phyloP scores from a whole-genome alignment of 441 rosid species.

The Melastoma candidum region DNA sequence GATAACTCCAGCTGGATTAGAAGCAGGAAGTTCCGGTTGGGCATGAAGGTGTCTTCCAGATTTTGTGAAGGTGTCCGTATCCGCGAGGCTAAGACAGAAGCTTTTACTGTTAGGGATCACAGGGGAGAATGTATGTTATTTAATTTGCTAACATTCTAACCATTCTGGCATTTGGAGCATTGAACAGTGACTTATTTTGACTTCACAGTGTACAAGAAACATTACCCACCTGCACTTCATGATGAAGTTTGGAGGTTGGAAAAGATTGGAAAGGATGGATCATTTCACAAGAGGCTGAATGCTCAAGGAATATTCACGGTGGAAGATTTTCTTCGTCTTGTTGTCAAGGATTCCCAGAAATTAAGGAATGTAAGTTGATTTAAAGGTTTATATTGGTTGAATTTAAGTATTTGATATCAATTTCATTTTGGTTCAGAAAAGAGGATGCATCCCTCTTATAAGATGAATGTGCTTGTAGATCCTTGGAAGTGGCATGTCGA shows the following conservation, averaged over 20 bases:
- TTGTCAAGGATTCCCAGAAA: conserved; percentile 59
- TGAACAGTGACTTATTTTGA: conserved; percentile 4
- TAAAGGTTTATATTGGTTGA: conserved; percentile 12
- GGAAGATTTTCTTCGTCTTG: conserved; percentile 73
- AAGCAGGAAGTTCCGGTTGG: conserved; percentile 94
- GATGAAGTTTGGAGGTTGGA: conserved; percentile 99
- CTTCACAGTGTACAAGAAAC: conserved; percentile 91
- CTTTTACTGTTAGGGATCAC: conserved; percentile 95
- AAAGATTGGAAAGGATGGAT: conserved; percentile 98
- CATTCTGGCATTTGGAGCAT: conserved; percentile 1
- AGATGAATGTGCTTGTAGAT: conserved; percentile 33
- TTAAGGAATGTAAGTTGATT: conserved; percentile 58
- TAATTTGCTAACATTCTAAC: not conserved
- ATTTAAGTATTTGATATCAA: conserved; percentile 6
- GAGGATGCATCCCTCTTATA: too few relatives aligned
- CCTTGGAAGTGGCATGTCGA: conserved; percentile 99
- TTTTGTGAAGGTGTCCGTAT: conserved; percentile 63
- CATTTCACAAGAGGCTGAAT: conserved; percentile 86
- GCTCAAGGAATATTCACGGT: conserved; percentile 36
- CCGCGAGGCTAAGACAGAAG: conserved; percentile 97
- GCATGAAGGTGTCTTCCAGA: conserved; percentile 71
- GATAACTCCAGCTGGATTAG: conserved; percentile 99
- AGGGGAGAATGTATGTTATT: conserved; percentile 78
- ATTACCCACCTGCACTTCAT: conserved; percentile 81
- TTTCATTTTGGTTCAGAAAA: conserved; percentile 3